Evolutionary conservation across 2,329 filamentous ascomycete genomes (phyloP).

Genomic region (Xylariomycetidae sp.): DNA sequence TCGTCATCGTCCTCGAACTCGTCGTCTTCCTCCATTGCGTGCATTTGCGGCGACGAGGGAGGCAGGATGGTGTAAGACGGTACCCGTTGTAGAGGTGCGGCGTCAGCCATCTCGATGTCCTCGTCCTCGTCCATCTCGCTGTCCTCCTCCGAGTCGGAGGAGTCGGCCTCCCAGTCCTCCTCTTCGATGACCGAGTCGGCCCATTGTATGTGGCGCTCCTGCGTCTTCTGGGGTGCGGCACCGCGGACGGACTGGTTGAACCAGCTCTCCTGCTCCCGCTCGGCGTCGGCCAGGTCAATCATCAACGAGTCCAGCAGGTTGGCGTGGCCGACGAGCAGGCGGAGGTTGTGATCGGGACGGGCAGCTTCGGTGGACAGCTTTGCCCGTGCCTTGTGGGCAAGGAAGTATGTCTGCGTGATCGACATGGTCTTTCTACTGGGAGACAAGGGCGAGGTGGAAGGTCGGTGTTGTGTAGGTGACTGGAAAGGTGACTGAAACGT

Average conservation of each 20-base stretch:
- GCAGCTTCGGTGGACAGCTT: constrained; percentile 94
- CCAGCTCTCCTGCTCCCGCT: constrained; percentile 93
- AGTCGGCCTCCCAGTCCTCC: constrained; percentile 63
- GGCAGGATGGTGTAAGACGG: constrained; percentile 27
- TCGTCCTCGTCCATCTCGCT: constrained; percentile 47
- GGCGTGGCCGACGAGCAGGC: constrained; percentile 92
- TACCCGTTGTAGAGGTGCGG: constrained; percentile 40
- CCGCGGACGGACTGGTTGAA: constrained; percentile 93
- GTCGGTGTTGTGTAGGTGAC: constrained; percentile 25
- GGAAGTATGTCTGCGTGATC: constrained; percentile 96
- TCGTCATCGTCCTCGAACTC: constrained; percentile 38
- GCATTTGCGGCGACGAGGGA: constrained; percentile 27
- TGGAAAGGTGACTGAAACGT: constrained; percentile 19
- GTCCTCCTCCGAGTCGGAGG: constrained; percentile 50
- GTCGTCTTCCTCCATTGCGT: constrained; percentile 31
- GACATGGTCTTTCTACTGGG: constrained; percentile 81
- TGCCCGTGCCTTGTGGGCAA: constrained; percentile 89
- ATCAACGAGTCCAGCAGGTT: constrained; percentile 96
- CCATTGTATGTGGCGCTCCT: constrained; percentile 79
- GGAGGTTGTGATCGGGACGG: constrained; percentile 87
- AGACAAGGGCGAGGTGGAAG: constrained; percentile 34
- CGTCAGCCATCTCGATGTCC: constrained; percentile 51
- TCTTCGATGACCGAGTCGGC: constrained; percentile 72
- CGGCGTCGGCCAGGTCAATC: constrained; percentile 85
- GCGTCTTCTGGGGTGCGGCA: constrained; percentile 50